A percentile compares a stretch with the other conserved stretches of the same genome.
These are phyloP conservation scores for Aspergillus olivimuriae DNA, from an alignment of 495 filamentous ascomycete species.

Conservation along the genomic window DNA sequence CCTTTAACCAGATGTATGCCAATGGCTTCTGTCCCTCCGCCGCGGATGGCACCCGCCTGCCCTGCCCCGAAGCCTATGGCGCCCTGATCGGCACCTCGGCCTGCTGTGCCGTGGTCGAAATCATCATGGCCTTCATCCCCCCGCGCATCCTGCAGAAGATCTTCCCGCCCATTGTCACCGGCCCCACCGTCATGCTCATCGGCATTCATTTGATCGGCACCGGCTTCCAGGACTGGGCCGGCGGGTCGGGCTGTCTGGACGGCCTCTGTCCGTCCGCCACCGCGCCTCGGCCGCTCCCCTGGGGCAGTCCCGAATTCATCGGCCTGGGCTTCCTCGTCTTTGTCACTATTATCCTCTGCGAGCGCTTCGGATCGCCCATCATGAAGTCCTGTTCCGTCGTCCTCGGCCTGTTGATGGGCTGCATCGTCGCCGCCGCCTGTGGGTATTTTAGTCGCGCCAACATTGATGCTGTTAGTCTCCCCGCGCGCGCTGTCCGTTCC, in stretches of 20 bases:
- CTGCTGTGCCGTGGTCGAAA: slow-evolving; percentile 41
- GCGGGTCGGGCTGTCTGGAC: slow-evolving; percentile 61
- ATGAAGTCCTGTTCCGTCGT: slow-evolving; percentile 73
- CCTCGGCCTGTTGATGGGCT: slow-evolving; percentile 75
- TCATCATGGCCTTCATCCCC: slow-evolving; percentile 48
- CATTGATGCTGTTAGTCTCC: slow-evolving; percentile 45
- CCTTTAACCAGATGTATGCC: slow-evolving; percentile 77
- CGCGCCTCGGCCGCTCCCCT: slow-evolving; percentile 79
- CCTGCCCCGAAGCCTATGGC: slow-evolving; percentile 82
- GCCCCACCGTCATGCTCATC: slow-evolving; percentile 73
- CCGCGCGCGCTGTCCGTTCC: neutral
- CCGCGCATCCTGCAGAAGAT: slow-evolving; percentile 63
- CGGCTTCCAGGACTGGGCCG: slow-evolving; percentile 80
- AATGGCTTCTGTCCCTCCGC: slow-evolving; percentile 69
- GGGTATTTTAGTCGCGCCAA: slow-evolving; percentile 72
- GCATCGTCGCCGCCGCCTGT: slow-evolving; percentile 77
- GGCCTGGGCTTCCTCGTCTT: slow-evolving; percentile 89
- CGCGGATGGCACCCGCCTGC: slow-evolving; percentile 57
- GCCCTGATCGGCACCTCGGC: slow-evolving; percentile 71
- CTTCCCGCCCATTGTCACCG: slow-evolving; percentile 87
- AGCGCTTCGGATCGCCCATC: slow-evolving; percentile 76
- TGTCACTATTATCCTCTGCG: slow-evolving; percentile 78
- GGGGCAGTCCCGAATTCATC: slow-evolving; percentile 83
- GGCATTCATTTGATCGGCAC: slow-evolving; percentile 68
- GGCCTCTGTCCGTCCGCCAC: slow-evolving; percentile 61